Conservation (phyloP, 306 rosid species). For the Elaeagnus macrophylla region DNA sequence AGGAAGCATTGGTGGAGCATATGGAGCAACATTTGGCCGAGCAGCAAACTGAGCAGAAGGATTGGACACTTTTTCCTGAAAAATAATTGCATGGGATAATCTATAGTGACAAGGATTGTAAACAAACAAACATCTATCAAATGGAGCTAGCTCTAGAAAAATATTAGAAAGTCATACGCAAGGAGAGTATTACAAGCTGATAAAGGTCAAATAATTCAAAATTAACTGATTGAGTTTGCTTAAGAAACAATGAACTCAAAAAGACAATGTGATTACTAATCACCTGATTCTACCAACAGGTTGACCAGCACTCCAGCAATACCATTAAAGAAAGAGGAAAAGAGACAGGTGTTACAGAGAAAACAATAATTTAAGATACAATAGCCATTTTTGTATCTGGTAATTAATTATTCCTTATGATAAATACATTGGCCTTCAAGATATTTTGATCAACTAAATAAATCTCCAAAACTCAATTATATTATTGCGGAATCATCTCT, state of each 20-base stretch:
- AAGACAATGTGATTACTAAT: neutral
- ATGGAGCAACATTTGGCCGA: conserved; percentile 62
- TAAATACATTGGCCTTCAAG: too few relatives aligned
- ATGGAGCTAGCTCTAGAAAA: neutral
- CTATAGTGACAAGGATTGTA: conserved; percentile 3
- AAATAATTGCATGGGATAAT: too few relatives aligned
- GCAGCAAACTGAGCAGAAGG: conserved; percentile 61
- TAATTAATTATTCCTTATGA: too few relatives aligned
- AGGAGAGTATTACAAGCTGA: neutral
- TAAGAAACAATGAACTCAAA: neutral
- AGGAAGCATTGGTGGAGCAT: conserved; percentile 59
- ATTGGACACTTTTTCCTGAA: conserved; percentile 78
- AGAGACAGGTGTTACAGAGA: too few relatives aligned
- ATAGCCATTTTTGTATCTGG: too few relatives aligned
- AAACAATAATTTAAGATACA: too few relatives aligned
- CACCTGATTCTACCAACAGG: too few relatives aligned
- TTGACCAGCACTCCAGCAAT: too few relatives aligned
- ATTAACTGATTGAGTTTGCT: neutral
- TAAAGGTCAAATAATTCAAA: neutral
- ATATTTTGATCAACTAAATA: too few relatives aligned
- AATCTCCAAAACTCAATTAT: too few relatives aligned
- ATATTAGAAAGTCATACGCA: neutral
- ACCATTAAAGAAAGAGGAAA: too few relatives aligned
- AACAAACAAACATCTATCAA: conserved; percentile 12
- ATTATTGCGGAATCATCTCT: too few relatives aligned